Base-by-base conservation (phyloP, 345 rosid species). In the Citrus sp. region DNA sequence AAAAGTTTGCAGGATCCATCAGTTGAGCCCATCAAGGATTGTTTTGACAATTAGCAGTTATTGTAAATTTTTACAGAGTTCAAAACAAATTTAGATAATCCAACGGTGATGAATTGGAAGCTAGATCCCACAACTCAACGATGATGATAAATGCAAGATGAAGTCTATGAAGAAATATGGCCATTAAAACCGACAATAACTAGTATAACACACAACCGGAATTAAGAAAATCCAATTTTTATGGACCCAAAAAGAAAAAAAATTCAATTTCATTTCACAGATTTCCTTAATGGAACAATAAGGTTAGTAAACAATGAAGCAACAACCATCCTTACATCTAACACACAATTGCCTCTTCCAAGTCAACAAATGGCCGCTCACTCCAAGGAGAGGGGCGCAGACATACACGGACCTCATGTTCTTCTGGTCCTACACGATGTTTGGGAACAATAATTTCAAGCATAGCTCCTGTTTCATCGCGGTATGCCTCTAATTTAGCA, bases 381-480 rank as follows among this genome's bases (percentile, higher is more conserved):
- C 83, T 82, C 91, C 91, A 77, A 67, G 87, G 78, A 24, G 82
- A 67, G 38, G 98, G 93, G 73, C 96, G 92, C 51, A 92, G 84
- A 87, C 94, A 93, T 27, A 93, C 95, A 16, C 88, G 95, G 61
- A 94, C 98, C 82, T 94, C 98, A 62, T 94, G 98, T 87, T 94
- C 98, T 87, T 92, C 98, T 49, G 93, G 97, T 78, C 98, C 98
- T 40, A 67, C 69, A 10, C 90, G 89, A 84, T 83, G 87, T 87
- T 94, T 94, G 24, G 98, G 98, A 75, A 94, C 94, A 37, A 92
- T 81, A 51, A 94, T 85, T 85, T 94, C 98, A 28, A 94, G 91
- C 81, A 84, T 80, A 3, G 95, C 89, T 32, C 97, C 98, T 0
- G 90, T 88, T 78, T 87, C 93, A 13, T 94, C 94, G 0, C 86